These are phyloP conservation scores for Phyllosticta citrichinensis DNA, from an alignment of 2,329 filamentous ascomycete species.

Conservation along the genomic window DNA sequence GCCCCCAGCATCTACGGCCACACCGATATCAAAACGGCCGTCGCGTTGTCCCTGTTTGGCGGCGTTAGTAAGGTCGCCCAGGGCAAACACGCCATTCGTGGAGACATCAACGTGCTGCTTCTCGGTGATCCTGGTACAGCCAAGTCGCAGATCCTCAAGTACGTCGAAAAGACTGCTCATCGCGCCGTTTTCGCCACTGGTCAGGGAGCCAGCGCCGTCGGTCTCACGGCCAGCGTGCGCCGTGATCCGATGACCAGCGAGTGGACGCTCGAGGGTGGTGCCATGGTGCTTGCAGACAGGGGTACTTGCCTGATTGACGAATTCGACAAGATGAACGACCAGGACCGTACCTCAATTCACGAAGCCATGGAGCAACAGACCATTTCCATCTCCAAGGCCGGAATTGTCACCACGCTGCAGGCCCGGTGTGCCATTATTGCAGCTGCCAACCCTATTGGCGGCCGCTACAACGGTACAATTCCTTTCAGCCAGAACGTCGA, in stretches of 20 bases:
- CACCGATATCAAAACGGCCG: constrained; percentile 91
- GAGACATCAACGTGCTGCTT: constrained; percentile 94
- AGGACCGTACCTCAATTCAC: constrained; percentile 95
- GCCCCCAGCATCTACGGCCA: constrained; percentile 97
- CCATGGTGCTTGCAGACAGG: constrained; percentile 95
- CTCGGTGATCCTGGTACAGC: constrained; percentile 97
- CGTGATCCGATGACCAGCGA: constrained; percentile 84
- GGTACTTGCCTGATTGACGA: constrained; percentile 98
- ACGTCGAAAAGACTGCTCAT: constrained; percentile 90
- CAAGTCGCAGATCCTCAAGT: constrained; percentile 94
- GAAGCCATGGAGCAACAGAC: constrained; percentile 99
- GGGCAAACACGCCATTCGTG: constrained; percentile 81
- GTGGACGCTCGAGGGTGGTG: constrained; percentile 95
- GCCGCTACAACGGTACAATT: constrained; percentile 91
- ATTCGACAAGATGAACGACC: constrained; percentile 99
- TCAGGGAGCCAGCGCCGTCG: constrained; percentile 93
- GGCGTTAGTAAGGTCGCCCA: constrained; percentile 87
- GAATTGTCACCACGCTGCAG: constrained; percentile 94
- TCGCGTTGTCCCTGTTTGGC: constrained; percentile 87
- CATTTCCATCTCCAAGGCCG: constrained; percentile 96
- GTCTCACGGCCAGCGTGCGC: constrained; percentile 94
- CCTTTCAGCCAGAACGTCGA: constrained; percentile 96
- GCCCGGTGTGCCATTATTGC: constrained; percentile 94
- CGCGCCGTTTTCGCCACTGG: constrained; percentile 98
- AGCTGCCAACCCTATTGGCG: constrained; percentile 91